phyloP scores from a whole-genome alignment of 352 stramenopile species.

The Phytopythium oedochilum region DNA sequence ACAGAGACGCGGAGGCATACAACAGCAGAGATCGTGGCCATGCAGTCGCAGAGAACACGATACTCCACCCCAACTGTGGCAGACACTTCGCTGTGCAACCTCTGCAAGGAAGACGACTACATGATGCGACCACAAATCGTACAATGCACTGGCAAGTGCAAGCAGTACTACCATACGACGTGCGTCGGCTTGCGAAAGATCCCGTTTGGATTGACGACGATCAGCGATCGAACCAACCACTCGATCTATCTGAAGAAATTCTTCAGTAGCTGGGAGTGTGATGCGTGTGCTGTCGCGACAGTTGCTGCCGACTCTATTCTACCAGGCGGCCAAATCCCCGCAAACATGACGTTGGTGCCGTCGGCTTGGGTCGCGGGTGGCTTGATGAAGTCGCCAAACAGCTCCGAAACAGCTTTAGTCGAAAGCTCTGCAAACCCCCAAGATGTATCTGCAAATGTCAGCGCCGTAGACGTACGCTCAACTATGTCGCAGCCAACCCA shows the following conservation, averaged over 20 bases:
- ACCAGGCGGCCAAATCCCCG: constrained; percentile 19
- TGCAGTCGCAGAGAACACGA: constrained; percentile 57
- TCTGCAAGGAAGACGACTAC: constrained; percentile 80
- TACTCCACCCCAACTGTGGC: constrained; percentile 35
- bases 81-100: constrained; percentile 32
- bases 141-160: constrained; percentile 39
- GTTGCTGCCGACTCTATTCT: background rate
- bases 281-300: constrained; percentile 23
- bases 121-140: constrained; percentile 79
- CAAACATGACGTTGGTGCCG: constrained; percentile 45
- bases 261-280: constrained; percentile 73
- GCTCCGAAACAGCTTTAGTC: background rate
- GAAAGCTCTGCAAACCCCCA: constrained; percentile 15
- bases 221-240: constrained; percentile 80
- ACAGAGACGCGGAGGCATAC: constrained; percentile 35
- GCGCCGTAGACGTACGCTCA: background rate
- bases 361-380: constrained; percentile 25
- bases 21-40: constrained; percentile 65
- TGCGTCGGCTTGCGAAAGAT: constrained; percentile 77
- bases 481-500: background rate
- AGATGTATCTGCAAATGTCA: constrained; percentile 6
- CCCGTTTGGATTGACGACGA: constrained; percentile 76
- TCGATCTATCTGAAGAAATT: constrained; percentile 80
- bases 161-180: constrained; percentile 62
- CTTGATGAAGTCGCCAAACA: background rate